These are phyloP conservation scores for Botrytis porri DNA, from an alignment of 2,329 filamentous ascomycete genomes.

Conservation along the genomic window DNA sequence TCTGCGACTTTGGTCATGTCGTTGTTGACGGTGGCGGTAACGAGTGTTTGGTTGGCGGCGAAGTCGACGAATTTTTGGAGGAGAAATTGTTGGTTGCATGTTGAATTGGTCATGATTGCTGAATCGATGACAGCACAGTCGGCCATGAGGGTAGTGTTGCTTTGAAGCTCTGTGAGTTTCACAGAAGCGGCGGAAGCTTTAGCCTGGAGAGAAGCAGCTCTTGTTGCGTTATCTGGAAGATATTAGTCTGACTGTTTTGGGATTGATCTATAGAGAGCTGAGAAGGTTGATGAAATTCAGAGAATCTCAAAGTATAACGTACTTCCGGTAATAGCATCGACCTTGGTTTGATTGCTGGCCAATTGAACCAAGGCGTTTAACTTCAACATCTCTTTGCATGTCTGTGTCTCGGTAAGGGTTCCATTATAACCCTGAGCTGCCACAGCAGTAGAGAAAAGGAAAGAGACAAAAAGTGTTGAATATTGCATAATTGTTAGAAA, in stretches of 20 bases:
- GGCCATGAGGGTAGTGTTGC: slow-evolving; percentile 41
- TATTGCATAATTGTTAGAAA: slow-evolving; percentile 26
- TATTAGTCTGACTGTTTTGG: background rate
- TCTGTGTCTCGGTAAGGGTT: slow-evolving; percentile 36
- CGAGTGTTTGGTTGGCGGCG: slow-evolving; percentile 22
- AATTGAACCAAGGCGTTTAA: slow-evolving; percentile 37
- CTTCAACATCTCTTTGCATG: slow-evolving; percentile 39
- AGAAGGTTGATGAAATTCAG: background rate
- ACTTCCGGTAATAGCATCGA: slow-evolving; percentile 37
- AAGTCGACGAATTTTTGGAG: slow-evolving; percentile 27
- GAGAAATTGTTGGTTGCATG: slow-evolving; percentile 21
- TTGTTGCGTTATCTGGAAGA: slow-evolving; percentile 38
- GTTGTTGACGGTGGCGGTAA: slow-evolving; percentile 20
- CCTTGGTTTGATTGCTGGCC: slow-evolving; percentile 40
- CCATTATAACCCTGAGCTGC: slow-evolving; percentile 36
- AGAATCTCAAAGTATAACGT: background rate
- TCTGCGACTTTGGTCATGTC: slow-evolving; percentile 23
- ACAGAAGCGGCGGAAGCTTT: slow-evolving; percentile 38
- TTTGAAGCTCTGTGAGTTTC: slow-evolving; percentile 37
- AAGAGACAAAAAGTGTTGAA: slow-evolving; percentile 29
- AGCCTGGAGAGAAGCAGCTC: slow-evolving; percentile 40
- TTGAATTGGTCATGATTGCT: slow-evolving; percentile 18
- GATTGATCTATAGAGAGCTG: background rate
- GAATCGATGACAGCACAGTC: slow-evolving; percentile 40
- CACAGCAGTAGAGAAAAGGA: slow-evolving; percentile 29